Conservation (phyloP, 140 eudicot genomes). For the Senecio squalidus region DNA sequence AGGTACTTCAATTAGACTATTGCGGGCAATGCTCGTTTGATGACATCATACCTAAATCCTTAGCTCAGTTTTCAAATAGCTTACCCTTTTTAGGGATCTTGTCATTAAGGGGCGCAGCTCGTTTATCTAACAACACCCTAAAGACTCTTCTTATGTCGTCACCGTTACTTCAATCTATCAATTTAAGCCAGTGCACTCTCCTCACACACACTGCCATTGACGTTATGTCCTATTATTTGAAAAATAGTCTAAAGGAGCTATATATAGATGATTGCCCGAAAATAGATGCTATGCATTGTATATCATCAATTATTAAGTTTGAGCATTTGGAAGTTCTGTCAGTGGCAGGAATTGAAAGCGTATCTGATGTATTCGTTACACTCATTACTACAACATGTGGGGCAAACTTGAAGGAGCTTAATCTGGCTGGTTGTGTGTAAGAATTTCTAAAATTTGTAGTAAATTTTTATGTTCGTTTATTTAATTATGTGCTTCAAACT, state of each 20-base stretch:
- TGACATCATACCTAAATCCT: slow-evolving; percentile 20
- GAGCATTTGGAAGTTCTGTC: slow-evolving; percentile 50
- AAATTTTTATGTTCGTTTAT: neutral
- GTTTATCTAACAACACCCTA: slow-evolving; percentile 39
- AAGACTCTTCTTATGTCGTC: slow-evolving; percentile 38
- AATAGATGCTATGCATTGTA: slow-evolving; percentile 23
- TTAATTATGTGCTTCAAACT: slow-evolving; percentile 3
- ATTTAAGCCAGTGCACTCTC: slow-evolving; percentile 51
- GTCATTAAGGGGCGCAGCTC: slow-evolving; percentile 63
- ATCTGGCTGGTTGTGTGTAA: slow-evolving; percentile 46
- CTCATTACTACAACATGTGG: slow-evolving; percentile 23
- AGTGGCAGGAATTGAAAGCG: slow-evolving; percentile 40
- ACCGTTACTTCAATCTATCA: slow-evolving; percentile 41
- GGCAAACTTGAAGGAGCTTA: slow-evolving; percentile 41
- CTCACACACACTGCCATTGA: slow-evolving; percentile 32
- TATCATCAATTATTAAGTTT: slow-evolving; percentile 32
- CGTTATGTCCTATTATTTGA: slow-evolving; percentile 25
- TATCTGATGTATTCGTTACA: slow-evolving; percentile 32
- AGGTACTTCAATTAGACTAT: slow-evolving; percentile 75
- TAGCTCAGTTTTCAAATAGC: slow-evolving; percentile 16
- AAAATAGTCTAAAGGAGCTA: slow-evolving; percentile 40
- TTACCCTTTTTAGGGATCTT: slow-evolving; percentile 36
- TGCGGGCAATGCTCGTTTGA: slow-evolving; percentile 54
- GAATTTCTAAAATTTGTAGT: slow-evolving; percentile 15
- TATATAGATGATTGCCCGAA: slow-evolving; percentile 35